phyloP scores from a whole-genome alignment of 495 filamentous ascomycete genomes.

The Arthonia radiata region DNA sequence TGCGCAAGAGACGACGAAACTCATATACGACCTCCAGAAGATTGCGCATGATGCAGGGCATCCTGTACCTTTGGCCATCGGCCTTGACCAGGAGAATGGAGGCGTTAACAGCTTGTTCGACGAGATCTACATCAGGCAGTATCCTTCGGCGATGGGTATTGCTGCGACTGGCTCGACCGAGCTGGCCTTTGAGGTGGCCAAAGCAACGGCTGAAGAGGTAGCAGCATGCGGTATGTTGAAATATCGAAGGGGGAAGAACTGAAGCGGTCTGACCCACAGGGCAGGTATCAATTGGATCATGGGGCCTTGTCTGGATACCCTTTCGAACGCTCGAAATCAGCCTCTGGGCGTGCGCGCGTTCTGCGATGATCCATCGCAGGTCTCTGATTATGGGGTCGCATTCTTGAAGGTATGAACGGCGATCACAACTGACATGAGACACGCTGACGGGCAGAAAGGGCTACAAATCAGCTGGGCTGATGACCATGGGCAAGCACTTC shows the following conservation, averaged over 20 bases:
- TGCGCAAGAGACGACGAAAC: slow-evolving; percentile 54
- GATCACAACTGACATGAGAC: no score
- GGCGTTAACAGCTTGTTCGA: slow-evolving; percentile 86
- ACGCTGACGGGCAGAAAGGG: no score
- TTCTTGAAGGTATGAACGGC: no score
- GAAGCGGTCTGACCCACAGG: no score
- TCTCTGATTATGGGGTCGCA: slow-evolving; percentile 63
- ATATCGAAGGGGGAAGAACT: no score
- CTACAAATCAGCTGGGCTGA: slow-evolving; percentile 63
- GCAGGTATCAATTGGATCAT: slow-evolving; percentile 79
- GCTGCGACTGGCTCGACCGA: slow-evolving; percentile 59
- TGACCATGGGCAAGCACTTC: slow-evolving; percentile 79
- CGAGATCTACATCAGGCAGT: slow-evolving; percentile 74
- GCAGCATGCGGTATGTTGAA: slow-evolving; percentile 68
- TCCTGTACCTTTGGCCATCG: slow-evolving; percentile 59
- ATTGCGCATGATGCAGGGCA: slow-evolving; percentile 72
- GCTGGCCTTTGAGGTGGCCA: slow-evolving; percentile 56
- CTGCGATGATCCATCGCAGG: slow-evolving; percentile 74
- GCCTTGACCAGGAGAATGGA: slow-evolving; percentile 81
- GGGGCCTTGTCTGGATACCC: slow-evolving; percentile 70
- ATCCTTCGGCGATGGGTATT: slow-evolving; percentile 75
- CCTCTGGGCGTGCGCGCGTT: slow-evolving; percentile 61
- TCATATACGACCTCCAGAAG: slow-evolving; percentile 67
- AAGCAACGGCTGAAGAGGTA: slow-evolving; percentile 68
- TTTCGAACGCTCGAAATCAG: slow-evolving; percentile 72